Conservation (phyloP, 768 basidiomycete genomes). For the Tulasnella sp. region DNA sequence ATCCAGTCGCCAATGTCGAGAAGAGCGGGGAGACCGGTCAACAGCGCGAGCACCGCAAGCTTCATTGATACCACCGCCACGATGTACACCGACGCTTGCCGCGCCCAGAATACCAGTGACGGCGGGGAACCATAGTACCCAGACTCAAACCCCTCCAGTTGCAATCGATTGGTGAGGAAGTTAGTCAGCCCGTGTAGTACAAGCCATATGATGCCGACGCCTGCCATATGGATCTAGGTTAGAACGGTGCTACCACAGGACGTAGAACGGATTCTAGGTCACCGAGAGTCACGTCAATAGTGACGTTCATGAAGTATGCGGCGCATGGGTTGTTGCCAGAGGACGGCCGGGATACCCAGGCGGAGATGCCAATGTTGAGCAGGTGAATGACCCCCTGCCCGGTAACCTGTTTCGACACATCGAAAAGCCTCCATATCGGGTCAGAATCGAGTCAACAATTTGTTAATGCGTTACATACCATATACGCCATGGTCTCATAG, state of each 20-base stretch:
- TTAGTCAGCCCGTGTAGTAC: constrained; percentile 51
- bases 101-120: constrained; percentile 53
- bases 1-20: constrained; percentile 76
- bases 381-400: constrained; percentile 76
- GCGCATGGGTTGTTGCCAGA: constrained; percentile 71
- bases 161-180: constrained; percentile 48
- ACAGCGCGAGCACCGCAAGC: constrained; percentile 65
- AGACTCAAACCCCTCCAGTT: constrained; percentile 65
- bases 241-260: neutral
- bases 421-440: constrained; percentile 64
- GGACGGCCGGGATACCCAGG: constrained; percentile 42
- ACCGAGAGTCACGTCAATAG: constrained; percentile 88
- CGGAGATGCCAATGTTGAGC: constrained; percentile 67
- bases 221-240: no score
- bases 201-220: constrained; percentile 72
- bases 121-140: constrained; percentile 87
- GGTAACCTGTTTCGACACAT: constrained; percentile 82
- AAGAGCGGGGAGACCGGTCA: constrained; percentile 57
- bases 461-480: constrained; percentile 41
- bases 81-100: constrained; percentile 74
- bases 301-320: constrained; percentile 83
- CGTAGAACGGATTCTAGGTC: constrained; percentile 27
- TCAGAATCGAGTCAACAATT: neutral
- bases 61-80: constrained; percentile 79
- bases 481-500: constrained; percentile 82